Evolutionary conservation across 2,329 filamentous ascomycete genomes (phyloP).

Genomic region (Raffaelea deltoideospora): DNA sequence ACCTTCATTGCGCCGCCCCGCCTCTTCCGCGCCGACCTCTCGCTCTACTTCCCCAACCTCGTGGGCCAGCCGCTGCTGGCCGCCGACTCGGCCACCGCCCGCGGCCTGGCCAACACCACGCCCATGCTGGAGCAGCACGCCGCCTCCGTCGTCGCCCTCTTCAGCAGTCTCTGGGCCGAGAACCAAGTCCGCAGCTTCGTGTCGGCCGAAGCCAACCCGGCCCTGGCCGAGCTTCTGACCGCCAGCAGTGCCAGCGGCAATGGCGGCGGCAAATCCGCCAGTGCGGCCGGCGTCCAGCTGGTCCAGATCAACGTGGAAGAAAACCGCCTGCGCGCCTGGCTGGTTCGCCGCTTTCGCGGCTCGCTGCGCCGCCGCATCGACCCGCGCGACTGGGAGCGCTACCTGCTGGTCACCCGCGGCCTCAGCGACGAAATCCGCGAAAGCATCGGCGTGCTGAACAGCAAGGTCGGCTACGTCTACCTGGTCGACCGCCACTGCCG

Average conservation of each 20-base stretch:
- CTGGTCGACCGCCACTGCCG: constrained; percentile 74
- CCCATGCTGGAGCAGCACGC: constrained; percentile 36
- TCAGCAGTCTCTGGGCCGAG: constrained; percentile 75
- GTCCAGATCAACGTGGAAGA: constrained; percentile 85
- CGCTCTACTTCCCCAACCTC: constrained; percentile 90
- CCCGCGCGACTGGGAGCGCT: constrained; percentile 39
- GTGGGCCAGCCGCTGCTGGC: constrained; percentile 61
- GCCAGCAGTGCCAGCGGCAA: no score
- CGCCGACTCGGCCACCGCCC: constrained; percentile 23
- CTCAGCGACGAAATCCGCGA: constrained; percentile 47
- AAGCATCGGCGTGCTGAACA: constrained; percentile 60
- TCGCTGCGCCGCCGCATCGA: constrained; percentile 33
- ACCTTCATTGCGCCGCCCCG: constrained; percentile 74
- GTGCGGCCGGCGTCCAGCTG: constrained; percentile 42
- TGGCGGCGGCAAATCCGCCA: no score
- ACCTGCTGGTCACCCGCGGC: constrained; percentile 45
- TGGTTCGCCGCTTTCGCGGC: constrained; percentile 41
- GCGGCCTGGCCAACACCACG: constrained; percentile 67
- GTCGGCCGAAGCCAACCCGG: constrained; percentile 49
- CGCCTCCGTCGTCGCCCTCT: constrained; percentile 66
- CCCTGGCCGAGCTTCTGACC: constrained; percentile 47
- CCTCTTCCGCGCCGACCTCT: constrained; percentile 68
- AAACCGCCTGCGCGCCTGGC: constrained; percentile 50
- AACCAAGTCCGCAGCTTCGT: constrained; percentile 62
- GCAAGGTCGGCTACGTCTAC: constrained; percentile 88